A percentile compares a stretch with the other conserved stretches of the same genome.
Evolutionary conservation across 2,329 filamentous ascomycete species (phyloP).

Genomic region (Triangularia verruculosa): DNA sequence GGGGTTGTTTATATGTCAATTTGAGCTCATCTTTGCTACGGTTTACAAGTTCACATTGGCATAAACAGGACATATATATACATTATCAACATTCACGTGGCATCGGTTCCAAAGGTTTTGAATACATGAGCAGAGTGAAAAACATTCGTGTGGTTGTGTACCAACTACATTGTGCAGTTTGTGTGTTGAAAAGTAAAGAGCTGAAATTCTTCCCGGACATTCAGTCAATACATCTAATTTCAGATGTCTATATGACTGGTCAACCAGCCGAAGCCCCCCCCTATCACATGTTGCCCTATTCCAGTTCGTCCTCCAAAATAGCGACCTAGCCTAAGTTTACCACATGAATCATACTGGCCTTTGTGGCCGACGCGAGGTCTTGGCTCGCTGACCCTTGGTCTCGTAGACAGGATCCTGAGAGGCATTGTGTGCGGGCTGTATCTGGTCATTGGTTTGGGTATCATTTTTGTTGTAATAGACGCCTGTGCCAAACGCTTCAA

Average conservation of each 20-base stretch:
- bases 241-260: too few species aligned
- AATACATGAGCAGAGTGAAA: too few species aligned
- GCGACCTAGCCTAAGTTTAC: too few species aligned
- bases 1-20: neutral
- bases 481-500: constrained; percentile 6
- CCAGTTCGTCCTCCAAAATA: too few species aligned
- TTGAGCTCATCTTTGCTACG: neutral
- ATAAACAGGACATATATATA: neutral
- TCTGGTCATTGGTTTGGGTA: neutral
- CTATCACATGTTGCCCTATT: too few species aligned
- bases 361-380: neutral
- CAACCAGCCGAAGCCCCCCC: too few species aligned
- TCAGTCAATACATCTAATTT: too few species aligned
- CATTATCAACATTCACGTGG: neutral
- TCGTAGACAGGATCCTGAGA: neutral
- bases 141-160: too few species aligned
- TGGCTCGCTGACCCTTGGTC: neutral
- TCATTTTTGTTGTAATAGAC: neutral
- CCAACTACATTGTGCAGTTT: too few species aligned
- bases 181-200: too few species aligned
- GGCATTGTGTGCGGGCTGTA: neutral
- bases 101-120: too few species aligned
- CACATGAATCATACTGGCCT: neutral
- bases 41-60: neutral
- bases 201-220: too few species aligned